Evolutionary conservation across 176 grass and related monocot genomes (phyloP).

Genomic region (Paspalum notatum): DNA sequence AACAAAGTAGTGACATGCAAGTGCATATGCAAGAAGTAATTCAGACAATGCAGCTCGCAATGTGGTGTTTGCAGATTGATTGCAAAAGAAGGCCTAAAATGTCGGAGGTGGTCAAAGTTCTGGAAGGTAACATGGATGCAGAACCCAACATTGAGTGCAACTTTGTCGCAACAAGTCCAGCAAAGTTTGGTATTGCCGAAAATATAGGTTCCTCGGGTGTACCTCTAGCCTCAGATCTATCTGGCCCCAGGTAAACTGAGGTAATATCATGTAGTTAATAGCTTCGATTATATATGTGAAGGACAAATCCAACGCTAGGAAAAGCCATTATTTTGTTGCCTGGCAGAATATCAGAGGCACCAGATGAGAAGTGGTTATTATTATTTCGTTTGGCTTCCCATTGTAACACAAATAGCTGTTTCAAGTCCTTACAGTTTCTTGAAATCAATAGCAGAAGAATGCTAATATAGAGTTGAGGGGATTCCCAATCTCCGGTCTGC

Average conservation of each 20-base stretch:
- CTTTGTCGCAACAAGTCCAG: conserved; percentile 21
- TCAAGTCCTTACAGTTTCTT: too few relatives aligned
- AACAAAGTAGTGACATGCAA: conserved; percentile 8
- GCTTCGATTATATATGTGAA: too few relatives aligned
- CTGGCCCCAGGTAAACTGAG: conserved; percentile 34
- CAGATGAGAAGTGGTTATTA: too few relatives aligned
- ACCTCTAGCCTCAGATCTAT: conserved; percentile 36
- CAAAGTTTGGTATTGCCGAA: neutral
- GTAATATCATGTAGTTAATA: too few relatives aligned
- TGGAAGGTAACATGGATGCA: conserved; percentile 43
- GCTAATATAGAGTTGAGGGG: too few relatives aligned
- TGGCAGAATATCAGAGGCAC: too few relatives aligned
- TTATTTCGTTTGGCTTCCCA: too few relatives aligned
- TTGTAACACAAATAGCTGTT: too few relatives aligned
- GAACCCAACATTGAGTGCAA: conserved; percentile 39
- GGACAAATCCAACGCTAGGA: too few relatives aligned
- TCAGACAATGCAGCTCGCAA: conserved; percentile 44
- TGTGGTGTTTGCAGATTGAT: conserved; percentile 64
- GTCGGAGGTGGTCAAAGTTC: conserved; percentile 49
- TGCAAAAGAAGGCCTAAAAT: conserved; percentile 53
- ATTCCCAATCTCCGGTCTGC: too few relatives aligned
- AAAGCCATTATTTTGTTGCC: neutral
- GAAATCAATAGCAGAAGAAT: too few relatives aligned
- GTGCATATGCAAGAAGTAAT: conserved; percentile 30
- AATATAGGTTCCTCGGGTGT: conserved; percentile 8